Base-by-base conservation (phyloP, 108 stramenopile species). In the Nitzschia palea region DNA sequence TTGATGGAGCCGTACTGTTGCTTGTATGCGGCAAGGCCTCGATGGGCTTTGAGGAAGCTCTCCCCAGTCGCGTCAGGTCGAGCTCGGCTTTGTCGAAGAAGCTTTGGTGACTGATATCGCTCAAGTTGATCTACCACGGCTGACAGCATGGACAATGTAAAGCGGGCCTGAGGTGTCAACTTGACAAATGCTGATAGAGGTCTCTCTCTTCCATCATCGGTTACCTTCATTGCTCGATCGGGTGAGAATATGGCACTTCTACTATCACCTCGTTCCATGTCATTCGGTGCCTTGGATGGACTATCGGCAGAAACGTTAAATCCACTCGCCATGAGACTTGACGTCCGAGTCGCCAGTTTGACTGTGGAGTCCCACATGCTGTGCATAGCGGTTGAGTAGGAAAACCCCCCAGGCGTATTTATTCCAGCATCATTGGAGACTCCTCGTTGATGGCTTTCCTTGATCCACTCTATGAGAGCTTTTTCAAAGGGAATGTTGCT, bases 401-500 rank as follows among this genome's bases (percentile, higher is more conserved):
- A 60, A 26, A 52, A 59, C 50, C 35, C 71, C 14, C 35, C 26
- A 14, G 48, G 27, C 10, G 2, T 45, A 14, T 48, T 30, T 33
- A 27, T 12, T 6, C 25, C 32, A 2, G 37, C 31, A 22, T 60
- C 59, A 43, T 40, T 37, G 23, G 59, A 63, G 9, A 28, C 23
- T 1, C 44, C 1, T 34, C 26, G 14, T 28, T 44, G 42, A 37
- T 40, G 58, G 45, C 42, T 30, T 40, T 56, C 23, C 52, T 34
- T 42, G 26, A 78, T 54, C 81, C 82, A 83, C 12, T 77, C 72
- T 18, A 48, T 20, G 17, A 83, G 43, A 26, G 35, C 53, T 5
- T 61, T 37, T 61, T 80, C 55, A 65, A 83, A 83, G 8, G 82
- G 79, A 32, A 83, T 74, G 31, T 59, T 47, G 0, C 79, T 73